Evolutionary conservation across 1,284 basidiomycete species (phyloP), one percentile per base, ranked within the genome.

Genomic region (Cutaneotrichosporon sp.): DNA sequence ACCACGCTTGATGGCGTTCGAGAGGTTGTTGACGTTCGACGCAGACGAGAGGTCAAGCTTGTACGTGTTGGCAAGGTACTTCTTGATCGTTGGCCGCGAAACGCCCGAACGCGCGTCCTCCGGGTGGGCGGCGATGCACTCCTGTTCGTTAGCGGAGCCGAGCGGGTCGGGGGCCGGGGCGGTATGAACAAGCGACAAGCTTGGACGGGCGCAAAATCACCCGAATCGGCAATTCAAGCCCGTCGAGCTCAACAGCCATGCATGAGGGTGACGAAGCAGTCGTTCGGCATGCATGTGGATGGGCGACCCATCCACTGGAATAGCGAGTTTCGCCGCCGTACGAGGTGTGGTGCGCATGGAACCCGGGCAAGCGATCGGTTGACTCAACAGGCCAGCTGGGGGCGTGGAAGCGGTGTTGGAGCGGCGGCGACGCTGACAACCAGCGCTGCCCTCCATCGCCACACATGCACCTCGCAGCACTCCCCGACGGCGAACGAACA

Each of bases 71-170:
- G 89, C 87, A 47, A 90, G 86, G 78, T 82, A 92, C 92, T 92
- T 95, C 87, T 96, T 96, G 83, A 97, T 92, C 76, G 89, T 88
- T 65, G 89, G 90, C 63, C 93, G 90, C 72, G 92, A 94, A 70
- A 95, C 91, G 79, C 93, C 93, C 67, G 80, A 78, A 69, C 92
- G 90, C 66, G 89, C 87, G 67, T 92, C 91, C 46, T 90, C 89
- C 31, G 86, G 85, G 81, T 89, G 83, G 61, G 84, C 85, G 68
- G 84, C 81, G 81, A 96, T 91, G 74, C 90, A 91, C 83, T 94
- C 91, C 81, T 83, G 61, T 69, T 13, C 61, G 57, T 65, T 14
- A 64, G 63, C 56, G 40, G 52, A 26, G 11, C n/a, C 11, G 34
- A 38, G 31, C 40, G n/a, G 22, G 57, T 6, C 31, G 13, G 11